A percentile compares a stretch with the other conserved stretches of the same genome.
Evolutionary conservation across 345 rosid genomes (phyloP).

Genomic region (Odontarrhena argentea): DNA sequence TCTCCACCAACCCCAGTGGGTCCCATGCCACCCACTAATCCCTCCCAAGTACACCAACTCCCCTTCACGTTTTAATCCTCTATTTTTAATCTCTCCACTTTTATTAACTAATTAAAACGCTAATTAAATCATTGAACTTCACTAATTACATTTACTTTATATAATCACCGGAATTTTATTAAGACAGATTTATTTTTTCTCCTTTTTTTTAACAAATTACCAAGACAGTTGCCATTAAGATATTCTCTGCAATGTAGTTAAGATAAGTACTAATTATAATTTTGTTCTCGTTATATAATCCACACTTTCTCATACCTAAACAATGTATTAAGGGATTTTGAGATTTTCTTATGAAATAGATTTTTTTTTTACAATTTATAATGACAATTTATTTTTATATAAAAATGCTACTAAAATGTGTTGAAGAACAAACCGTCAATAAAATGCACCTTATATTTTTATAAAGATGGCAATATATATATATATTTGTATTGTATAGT

Average conservation of each 20-base stretch:
- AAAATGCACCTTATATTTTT: no score
- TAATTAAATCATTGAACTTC: conserved; percentile 14
- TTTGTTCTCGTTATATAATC: no score
- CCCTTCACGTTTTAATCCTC: conserved; percentile 37
- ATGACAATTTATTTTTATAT: no score
- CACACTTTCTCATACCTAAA: no score
- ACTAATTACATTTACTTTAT: neutral
- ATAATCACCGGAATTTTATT: neutral
- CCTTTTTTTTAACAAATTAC: neutral
- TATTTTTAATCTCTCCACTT: conserved; percentile 5
- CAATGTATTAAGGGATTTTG: no score
- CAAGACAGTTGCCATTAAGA: neutral
- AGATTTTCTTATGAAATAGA: no score
- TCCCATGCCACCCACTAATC: conserved; percentile 39
- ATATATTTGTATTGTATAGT: no score
- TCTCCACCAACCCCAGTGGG: conserved; percentile 43
- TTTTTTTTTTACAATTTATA: no score
- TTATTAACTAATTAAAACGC: neutral
- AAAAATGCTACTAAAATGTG: no score
- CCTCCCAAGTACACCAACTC: conserved; percentile 41
- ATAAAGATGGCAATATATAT: no score
- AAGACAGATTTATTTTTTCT: no score
- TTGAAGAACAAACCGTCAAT: no score
- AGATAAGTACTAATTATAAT: neutral
- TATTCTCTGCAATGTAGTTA: neutral